These are phyloP conservation scores for Diaporthe ampelina DNA, from an alignment of 2,329 filamentous ascomycete genomes.

Conservation along the genomic window DNA sequence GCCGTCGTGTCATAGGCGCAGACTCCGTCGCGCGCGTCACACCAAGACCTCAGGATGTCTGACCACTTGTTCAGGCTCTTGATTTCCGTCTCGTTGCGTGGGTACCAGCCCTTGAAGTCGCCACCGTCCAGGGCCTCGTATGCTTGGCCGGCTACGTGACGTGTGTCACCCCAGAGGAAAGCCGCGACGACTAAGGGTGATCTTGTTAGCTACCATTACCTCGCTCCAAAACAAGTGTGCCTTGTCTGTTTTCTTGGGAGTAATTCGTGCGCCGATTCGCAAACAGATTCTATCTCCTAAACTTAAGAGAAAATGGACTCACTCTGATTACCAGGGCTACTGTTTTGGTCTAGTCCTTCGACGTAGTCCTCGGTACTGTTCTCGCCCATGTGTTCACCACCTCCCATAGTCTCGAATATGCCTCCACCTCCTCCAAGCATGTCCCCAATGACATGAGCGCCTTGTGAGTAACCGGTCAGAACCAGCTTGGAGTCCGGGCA, in stretches of 20 bases:
- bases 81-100: conserved; percentile 43
- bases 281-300: no score
- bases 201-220: background rate
- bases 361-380: conserved; percentile 23
- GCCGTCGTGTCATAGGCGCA: conserved; percentile 53
- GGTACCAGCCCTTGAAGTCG: conserved; percentile 25
- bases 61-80: conserved; percentile 48
- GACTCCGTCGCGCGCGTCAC: conserved; percentile 54
- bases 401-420: conserved; percentile 16
- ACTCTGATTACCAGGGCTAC: conserved; percentile 24
- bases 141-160: conserved; percentile 25
- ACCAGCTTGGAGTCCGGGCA: conserved; percentile 29
- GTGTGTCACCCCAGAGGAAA: conserved; percentile 35
- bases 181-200: conserved; percentile 1
- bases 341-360: conserved; percentile 8
- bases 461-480: conserved; percentile 31
- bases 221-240: no score
- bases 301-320: background rate
- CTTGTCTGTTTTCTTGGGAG: no score
- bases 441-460: conserved; percentile 26
- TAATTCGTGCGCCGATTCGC: background rate
- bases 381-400: conserved; percentile 25
- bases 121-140: conserved; percentile 27
- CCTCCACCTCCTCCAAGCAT: conserved; percentile 29
- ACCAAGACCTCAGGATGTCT: conserved; percentile 51